Base-by-base conservation (phyloP, 306 rosid genomes). In the Carpinus viminea region DNA sequence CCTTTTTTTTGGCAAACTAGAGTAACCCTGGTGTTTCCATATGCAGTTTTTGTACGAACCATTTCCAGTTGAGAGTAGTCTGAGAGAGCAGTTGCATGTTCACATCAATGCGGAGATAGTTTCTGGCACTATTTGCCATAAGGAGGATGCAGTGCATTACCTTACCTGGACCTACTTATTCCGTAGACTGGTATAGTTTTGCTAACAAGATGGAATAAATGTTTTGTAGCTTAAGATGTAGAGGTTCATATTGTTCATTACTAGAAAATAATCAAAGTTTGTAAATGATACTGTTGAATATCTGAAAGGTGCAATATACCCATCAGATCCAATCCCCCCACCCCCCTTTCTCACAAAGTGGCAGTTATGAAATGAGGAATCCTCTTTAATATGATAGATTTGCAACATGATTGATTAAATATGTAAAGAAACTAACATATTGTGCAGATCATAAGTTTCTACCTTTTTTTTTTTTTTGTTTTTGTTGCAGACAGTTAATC, bases 31-130 rank as follows among this genome's bases (percentile, higher is more conserved):
- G 61, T 76, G 61, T 82, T 60, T 10, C 71, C 79, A 9, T 75
- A 55, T 87, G 90, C 96, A 94, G 98, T 94, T 94, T 84, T 81
- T 94, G 84, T 94, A 94, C 74, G 98, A 94, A 81, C 97, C 98
- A 73, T 94, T 94, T 83, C 98, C 98, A 2, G 98, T 94, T 54
- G 98, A 94, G 91, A 94, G 97, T 84, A 94, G 98, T 85, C 85
- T 94, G 91, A 91, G 85, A 84, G 98, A 92, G 87, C 90, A 82
- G 56, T 69, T 94, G 87, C 98, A 92, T 81, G 84, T 88, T 48
- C 98, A 94, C 90, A 79, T 94, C 45, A 92, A 89, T 78, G 97
- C 98, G 2, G 97, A 94, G 91, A 94, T 95, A 76, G 90, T 94
- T 87, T 94, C 97, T 73, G 93, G 96, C 78, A 94, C 98, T 82